Percentiles rank a stretch among this genome's conserved stretches.
These are phyloP conservation scores for Scheffersomyces titani DNA, from an alignment of 1,139 yeast species.

Conservation along the genomic window DNA sequence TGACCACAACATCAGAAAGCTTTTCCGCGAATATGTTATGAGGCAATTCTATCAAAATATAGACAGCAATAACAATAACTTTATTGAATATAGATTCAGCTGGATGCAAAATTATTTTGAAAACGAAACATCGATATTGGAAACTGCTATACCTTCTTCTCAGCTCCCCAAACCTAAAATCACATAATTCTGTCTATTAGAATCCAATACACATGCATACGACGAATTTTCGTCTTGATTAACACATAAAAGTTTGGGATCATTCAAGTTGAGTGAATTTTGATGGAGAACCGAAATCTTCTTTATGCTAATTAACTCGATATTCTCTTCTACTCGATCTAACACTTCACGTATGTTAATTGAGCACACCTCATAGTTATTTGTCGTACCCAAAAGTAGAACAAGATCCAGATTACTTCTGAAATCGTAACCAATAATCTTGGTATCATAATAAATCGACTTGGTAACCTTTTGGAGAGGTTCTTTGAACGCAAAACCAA, in stretches of 20 bases:
- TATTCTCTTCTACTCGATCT: not conserved
- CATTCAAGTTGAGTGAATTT: conserved; percentile 8
- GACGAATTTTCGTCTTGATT: conserved; percentile 19
- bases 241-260: conserved; percentile 28
- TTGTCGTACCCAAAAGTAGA: conserved; percentile 9
- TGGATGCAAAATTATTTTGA: conserved; percentile 29
- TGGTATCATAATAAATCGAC: not conserved
- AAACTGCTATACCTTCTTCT: not conserved
- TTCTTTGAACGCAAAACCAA: not conserved
- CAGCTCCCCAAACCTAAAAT: conserved; percentile 20
- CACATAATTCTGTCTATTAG: conserved; percentile 36
- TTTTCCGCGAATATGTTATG: conserved; percentile 30
- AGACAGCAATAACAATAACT: not conserved
- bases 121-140: conserved; percentile 3
- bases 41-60: conserved; percentile 30
- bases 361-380: conserved; percentile 7
- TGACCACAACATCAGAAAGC: conserved; percentile 30
- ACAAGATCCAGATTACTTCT: conserved; percentile 13
- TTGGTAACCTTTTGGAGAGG: not conserved
- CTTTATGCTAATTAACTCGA: conserved; percentile 9
- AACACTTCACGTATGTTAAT: conserved; percentile 10
- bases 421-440: conserved; percentile 14
- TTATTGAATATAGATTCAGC: conserved; percentile 19
- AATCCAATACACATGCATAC: conserved; percentile 44
- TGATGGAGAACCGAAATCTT: conserved; percentile 5